Evolutionary conservation across 2,329 filamentous ascomycete genomes (phyloP), one percentile per base, ranked within the genome.

Genomic region (Verticillium isaacii): DNA sequence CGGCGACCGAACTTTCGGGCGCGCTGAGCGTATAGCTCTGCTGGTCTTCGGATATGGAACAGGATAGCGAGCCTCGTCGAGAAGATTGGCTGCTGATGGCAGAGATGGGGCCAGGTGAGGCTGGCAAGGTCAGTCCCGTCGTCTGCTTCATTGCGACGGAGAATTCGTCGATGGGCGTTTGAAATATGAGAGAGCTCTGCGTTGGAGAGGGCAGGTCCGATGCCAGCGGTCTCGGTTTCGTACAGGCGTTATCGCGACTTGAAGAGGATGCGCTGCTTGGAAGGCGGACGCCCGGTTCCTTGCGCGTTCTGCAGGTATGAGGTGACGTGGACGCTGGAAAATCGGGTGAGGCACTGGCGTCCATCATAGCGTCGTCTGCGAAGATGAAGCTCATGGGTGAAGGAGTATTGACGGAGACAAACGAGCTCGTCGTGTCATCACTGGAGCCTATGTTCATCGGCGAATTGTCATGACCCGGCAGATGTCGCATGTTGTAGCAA

Each of bases 81-180:
- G 84, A 86, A 14, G 80, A 83, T 11, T 78, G 73, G 59, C 77
- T 80, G 65, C 83, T 85, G 34, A 82, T 69, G 15, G 72, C 66
- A 1, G 80, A 82, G 17, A 71, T 73, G 12, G 75, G 69, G 45
- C 72, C 75, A 11, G 77, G 76, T 9, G 76, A 75, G 5, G n/a
- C n/a, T 5, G n/a, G 55, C 32, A 36, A 23, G 5, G 45, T 5
- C 8, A 23, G 45, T 25, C 45, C 45, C 6, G 45, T 23, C n/a
- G 45, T 19, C 9, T 52, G 45, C n/a, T 25, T 25, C 45, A 52
- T 52, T 23, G 19, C 45, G 11, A 5, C 19, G 17, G 19, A 29
- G 19, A 19, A 52, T 6, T 23, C 45, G 4, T 52, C 45, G 6
- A 23, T 23, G 8, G 45, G 45, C 11, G 45, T 52, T 25, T 12